Conservation (phyloP, 2,329 filamentous ascomycete species). For the Hymenoscyphus scutula region DNA sequence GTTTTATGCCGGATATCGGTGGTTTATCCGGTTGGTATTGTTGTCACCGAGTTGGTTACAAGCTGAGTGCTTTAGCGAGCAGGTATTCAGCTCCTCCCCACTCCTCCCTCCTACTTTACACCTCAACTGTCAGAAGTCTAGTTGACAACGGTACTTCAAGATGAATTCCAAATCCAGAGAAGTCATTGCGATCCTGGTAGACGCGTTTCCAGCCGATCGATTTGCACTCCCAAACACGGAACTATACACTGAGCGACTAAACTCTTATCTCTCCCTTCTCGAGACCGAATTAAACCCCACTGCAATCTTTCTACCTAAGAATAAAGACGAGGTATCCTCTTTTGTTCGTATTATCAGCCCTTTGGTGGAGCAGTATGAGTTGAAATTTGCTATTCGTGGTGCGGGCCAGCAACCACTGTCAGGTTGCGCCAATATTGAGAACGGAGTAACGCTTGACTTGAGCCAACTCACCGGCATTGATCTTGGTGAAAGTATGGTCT, state of each 20-base stretch:
- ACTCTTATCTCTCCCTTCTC: not conserved
- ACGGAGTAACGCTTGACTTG: constrained; percentile 4
- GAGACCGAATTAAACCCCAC: not conserved
- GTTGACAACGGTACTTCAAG: too few relatives aligned
- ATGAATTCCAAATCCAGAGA: too few relatives aligned
- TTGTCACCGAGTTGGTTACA: too few relatives aligned
- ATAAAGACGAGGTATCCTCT: not conserved
- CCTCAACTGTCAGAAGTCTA: too few relatives aligned
- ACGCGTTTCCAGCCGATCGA: not conserved
- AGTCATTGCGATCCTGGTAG: not conserved
- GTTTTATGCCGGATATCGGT: too few relatives aligned
- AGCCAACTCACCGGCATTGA: not conserved
- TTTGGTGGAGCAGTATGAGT: not conserved
- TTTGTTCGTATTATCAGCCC: not conserved
- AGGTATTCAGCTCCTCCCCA: too few relatives aligned
- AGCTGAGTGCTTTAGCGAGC: too few relatives aligned
- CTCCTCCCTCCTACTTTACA: too few relatives aligned
- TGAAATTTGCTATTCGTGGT: not conserved
- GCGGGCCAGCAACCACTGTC: not conserved
- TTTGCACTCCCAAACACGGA: not conserved
- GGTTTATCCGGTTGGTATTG: too few relatives aligned
- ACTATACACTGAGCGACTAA: not conserved
- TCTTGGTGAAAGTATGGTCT: not conserved
- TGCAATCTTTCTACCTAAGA: not conserved
- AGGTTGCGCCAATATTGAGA: constrained; percentile 1